Evolutionary conservation across 495 filamentous ascomycete species (phyloP), one percentile per base, ranked within the genome.

Genomic region (Copromyces sp.): DNA sequence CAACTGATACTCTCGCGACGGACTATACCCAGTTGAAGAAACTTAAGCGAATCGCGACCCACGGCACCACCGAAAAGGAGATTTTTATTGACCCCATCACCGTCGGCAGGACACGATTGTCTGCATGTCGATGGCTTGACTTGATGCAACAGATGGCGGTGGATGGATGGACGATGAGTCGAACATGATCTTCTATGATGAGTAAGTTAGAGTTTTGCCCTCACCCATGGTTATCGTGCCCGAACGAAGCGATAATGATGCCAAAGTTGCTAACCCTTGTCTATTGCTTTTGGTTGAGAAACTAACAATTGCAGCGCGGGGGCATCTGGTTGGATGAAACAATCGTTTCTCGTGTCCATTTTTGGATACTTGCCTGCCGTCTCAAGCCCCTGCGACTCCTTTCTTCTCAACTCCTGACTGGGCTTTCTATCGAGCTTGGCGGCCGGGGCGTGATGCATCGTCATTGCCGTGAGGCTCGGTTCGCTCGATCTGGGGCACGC

Each of bases 321-420:
- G 72, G 69, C 72, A 75, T 80, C 73, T 82, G 82, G 81, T 83
- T 84, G 82, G 83, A 78, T 83, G 81, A 83, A 83, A 84, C 83
- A 78, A 53, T 77, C 72, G 81, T 84, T 84, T 85, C 83, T 85
- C 83, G 83, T 85, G 82, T 85, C 83, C 83, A 84, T 82, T 84
- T 84, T 85, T 85, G 83, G 83, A 71, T 69, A 68, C 71, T 75
- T 69, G 73, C 44, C 71, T 69, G 45, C 74, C 73, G 73, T 75
- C 72, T 73, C 73, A 74, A 61, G 68, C 73, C 76, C 75, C 68
- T 73, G 71, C 44, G 35, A 65, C 53, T 65, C 29, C 53, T 65
- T 65, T 37, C 53, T 65, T 65, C 29, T 65, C 29, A 65, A 29
- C 53, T 65, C 53, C 53, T 65, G 29, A 65, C 53, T 65, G 29